Evolutionary conservation across 352 stramenopile species (phyloP), one percentile per base, ranked within the genome.

Genomic region (Detonula confervacea): DNA sequence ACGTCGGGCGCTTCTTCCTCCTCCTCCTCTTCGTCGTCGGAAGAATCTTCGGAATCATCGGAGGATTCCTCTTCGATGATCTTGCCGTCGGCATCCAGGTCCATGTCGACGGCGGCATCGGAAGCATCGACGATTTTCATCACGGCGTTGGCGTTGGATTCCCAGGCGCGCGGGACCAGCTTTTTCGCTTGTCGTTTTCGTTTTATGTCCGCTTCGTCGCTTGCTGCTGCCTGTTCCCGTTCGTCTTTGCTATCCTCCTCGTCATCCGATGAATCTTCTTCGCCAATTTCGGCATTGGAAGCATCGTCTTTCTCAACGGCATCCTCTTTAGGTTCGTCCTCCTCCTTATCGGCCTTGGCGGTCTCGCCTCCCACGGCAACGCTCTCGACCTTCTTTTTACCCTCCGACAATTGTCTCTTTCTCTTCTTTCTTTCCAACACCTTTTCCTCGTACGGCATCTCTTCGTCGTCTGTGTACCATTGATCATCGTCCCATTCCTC

Each of bases 61-160:
- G 27, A 57, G 24, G 18, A 37, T 42, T 75, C 54, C 16, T 49
- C 27, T 24, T 61, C 29, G 9, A 47, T 51, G 9, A 59, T 76
- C 29, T 62, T 47, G 14, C 55, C 54, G 18, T 75, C 7, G 9
- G 51, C 22, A 39, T 57, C 25, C 1, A 75, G 18, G 33, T 66
- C 16, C 2, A 76, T 33, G 24, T 76, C 22, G 18, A 56, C 55
- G 46, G 60, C 33, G 22, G 39, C 61, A 62, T 79, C 20, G 11
- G 20, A n/a, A n/a, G n/a, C 33, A 30, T 79, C 61, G 6, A 79
- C 68, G 16, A 79, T 62, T 73, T 78, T 71, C 69, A 78, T 78
- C 3, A 71, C 51, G 2, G 69, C 69, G 11, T 46, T 24, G 37
- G 59, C 59, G 44, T 78, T 78, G 33, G 69, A 71, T 72, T 78